These are phyloP conservation scores for Phytopythium helicoides DNA, from an alignment of 352 stramenopile genomes.

Conservation along the genomic window DNA sequence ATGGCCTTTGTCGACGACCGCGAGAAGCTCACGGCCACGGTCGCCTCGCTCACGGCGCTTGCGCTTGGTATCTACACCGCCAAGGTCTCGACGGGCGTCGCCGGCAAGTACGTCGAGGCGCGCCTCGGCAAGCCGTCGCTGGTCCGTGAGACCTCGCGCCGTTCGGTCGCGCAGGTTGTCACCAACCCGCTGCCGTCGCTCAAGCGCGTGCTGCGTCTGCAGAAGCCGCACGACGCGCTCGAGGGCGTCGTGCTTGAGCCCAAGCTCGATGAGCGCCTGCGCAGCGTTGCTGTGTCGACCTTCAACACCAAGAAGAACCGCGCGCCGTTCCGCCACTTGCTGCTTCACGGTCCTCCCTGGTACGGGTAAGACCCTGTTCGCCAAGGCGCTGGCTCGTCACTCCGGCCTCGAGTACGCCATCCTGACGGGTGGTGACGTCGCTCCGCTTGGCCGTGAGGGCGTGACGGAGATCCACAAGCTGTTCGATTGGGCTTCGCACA, in stretches of 20 bases:
- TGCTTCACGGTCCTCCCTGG: conserved; percentile 97
- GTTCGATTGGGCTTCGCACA: conserved; percentile 99
- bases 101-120: conserved; percentile 95
- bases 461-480: conserved; percentile 99
- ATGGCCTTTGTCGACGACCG: conserved; percentile 94
- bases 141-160: conserved; percentile 96
- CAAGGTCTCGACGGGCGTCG: conserved; percentile 90
- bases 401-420: conserved; percentile 99
- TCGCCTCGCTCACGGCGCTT: conserved; percentile 92
- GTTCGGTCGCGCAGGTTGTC: conserved; percentile 80
- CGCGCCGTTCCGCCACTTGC: conserved; percentile 97
- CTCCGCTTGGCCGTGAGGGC: conserved; percentile 95
- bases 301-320: conserved; percentile 98
- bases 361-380: conserved; percentile 99
- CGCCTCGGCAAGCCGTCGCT: conserved; percentile 96
- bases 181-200: conserved; percentile 84
- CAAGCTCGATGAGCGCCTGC: conserved; percentile 93
- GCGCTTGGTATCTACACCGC: conserved; percentile 97
- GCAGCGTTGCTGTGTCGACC: conserved; percentile 95
- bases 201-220: conserved; percentile 88
- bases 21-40: conserved; percentile 95
- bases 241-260: conserved; percentile 94
- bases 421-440: conserved; percentile 98
- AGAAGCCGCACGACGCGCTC: conserved; percentile 91
- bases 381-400: conserved; percentile 94